Conservation (phyloP, 305 asterid species). For the Plantago lanceolata region DNA sequence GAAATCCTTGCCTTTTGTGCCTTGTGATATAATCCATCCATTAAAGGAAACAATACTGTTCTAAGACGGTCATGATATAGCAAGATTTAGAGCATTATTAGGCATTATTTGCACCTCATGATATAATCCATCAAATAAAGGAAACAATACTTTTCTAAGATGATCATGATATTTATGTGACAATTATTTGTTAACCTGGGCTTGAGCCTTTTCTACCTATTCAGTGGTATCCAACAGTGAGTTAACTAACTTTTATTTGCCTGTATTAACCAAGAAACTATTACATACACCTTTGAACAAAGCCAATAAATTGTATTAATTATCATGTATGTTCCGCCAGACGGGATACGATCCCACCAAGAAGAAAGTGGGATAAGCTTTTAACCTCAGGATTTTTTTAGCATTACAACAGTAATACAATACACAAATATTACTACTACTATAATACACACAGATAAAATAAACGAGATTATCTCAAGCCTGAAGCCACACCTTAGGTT, state of each 20-base stretch:
- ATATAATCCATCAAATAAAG: not conserved
- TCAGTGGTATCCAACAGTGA: not conserved
- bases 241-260: not conserved
- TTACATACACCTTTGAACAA: not conserved
- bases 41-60: too few species aligned
- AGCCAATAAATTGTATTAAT: not conserved
- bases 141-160: not conserved
- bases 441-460: not conserved
- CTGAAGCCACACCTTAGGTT: conserved; percentile 68
- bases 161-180: not conserved
- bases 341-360: not conserved
- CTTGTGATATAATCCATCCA: too few species aligned
- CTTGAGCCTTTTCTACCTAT: not conserved
- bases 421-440: not conserved
- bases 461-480: conserved; percentile 22
- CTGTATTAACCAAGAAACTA: not conserved
- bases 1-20: not conserved
- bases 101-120: not conserved
- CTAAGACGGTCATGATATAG: too few species aligned
- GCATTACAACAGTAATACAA: not conserved
- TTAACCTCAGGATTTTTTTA: not conserved
- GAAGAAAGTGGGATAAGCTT: not conserved
- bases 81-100: too few species aligned
- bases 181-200: not conserved
- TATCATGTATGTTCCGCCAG: too few species aligned